These are phyloP conservation scores for Xylaria sp. DNA, from an alignment of 495 filamentous ascomycete species.

Conservation along the genomic window DNA sequence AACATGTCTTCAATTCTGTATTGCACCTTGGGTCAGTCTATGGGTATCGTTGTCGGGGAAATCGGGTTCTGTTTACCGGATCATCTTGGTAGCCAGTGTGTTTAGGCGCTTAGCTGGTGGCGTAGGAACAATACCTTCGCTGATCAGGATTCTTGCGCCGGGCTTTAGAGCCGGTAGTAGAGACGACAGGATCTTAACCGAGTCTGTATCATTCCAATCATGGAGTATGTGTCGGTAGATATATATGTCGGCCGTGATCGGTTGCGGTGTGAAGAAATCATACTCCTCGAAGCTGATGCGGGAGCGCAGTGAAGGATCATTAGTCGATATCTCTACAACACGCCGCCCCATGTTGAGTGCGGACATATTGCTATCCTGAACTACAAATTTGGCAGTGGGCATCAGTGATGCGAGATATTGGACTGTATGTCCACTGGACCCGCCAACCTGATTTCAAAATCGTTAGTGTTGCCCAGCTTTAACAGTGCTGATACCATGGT, in stretches of 20 bases:
- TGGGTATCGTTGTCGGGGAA: neutral
- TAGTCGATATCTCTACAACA: conserved; percentile 23
- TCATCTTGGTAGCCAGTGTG: conserved; percentile 31
- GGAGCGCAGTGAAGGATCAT: conserved; percentile 26
- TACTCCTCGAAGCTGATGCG: conserved; percentile 43
- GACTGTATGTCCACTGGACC: conserved; percentile 51
- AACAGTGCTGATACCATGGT: conserved; percentile 1
- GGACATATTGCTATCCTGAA: conserved; percentile 44
- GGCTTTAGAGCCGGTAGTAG: conserved; percentile 45
- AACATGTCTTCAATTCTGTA: conserved; percentile 40
- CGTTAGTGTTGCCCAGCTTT: neutral
- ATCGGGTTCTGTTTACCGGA: conserved; percentile 19
- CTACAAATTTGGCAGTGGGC: conserved; percentile 43
- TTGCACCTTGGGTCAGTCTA: conserved; percentile 5
- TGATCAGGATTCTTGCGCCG: conserved; percentile 44
- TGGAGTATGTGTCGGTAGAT: conserved; percentile 51
- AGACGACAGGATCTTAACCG: conserved; percentile 41
- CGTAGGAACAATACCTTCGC: conserved; percentile 38
- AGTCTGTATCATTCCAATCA: conserved; percentile 51
- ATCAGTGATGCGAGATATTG: conserved; percentile 41
- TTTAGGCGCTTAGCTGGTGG: conserved; percentile 34
- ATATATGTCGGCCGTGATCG: conserved; percentile 46
- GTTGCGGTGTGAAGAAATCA: conserved; percentile 48
- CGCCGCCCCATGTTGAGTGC: conserved; percentile 37
- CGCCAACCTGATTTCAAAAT: conserved; percentile 42